These are phyloP conservation scores for Cyclotella distinguenda DNA, from an alignment of 108 stramenopile genomes.

Conservation along the genomic window DNA sequence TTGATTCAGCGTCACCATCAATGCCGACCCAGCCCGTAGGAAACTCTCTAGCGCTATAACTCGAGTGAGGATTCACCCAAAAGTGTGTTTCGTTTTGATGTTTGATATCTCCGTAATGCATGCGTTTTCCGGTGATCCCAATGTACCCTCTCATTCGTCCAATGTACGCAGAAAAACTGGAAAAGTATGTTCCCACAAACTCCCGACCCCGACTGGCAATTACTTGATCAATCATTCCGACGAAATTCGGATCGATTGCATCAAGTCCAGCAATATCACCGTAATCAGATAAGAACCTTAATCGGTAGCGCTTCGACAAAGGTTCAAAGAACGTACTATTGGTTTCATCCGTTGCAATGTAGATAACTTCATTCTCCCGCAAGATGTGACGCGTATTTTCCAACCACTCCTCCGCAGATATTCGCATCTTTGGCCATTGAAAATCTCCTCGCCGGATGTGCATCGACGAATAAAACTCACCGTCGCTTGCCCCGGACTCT, in stretches of 20 bases:
- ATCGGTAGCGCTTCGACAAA: conserved; percentile 57
- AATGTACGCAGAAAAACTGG: conserved; percentile 74
- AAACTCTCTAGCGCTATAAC: conserved; percentile 69
- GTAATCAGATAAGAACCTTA: conserved; percentile 82
- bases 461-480: conserved; percentile 69
- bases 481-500: conserved; percentile 37
- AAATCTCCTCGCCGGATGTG: conserved; percentile 87
- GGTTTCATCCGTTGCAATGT: conserved; percentile 78
- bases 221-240: conserved; percentile 92
- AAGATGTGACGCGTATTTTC: conserved; percentile 56
- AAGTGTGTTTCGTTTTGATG: conserved; percentile 50
- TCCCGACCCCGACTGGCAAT: conserved; percentile 65
- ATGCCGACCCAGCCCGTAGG: conserved; percentile 76
- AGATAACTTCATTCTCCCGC: conserved; percentile 7
- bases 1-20: conserved; percentile 61
- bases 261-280: conserved; percentile 56
- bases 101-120: conserved; percentile 59
- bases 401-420: conserved; percentile 71
- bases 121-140: conserved; percentile 56
- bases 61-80: conserved; percentile 57
- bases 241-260: conserved; percentile 57
- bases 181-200: conserved; percentile 86
- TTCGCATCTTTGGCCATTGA: conserved; percentile 74
- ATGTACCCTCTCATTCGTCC: conserved; percentile 63
- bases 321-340: conserved; percentile 81